Percentiles rank a stretch among this genome's conserved stretches.
These are phyloP conservation scores for Serendipita sp. DNA, from an alignment of 768 basidiomycete genomes.

Conservation along the genomic window DNA sequence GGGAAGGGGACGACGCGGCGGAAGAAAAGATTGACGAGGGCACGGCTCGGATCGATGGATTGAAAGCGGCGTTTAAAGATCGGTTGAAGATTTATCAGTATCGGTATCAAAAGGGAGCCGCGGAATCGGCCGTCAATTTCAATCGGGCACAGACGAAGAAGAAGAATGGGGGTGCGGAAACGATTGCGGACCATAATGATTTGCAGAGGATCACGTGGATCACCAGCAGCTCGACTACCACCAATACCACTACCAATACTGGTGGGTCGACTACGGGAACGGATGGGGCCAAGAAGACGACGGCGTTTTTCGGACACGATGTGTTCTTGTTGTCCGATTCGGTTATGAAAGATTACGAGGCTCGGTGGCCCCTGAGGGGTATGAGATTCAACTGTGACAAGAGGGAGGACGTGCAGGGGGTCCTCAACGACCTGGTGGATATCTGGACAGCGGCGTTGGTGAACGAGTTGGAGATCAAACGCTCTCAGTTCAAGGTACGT, in stretches of 20 bases:
- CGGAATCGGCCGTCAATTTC: constrained; percentile 16
- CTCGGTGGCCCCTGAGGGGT: constrained; percentile 73
- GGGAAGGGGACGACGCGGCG: not conserved
- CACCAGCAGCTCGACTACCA: too few species aligned
- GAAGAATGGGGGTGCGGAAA: constrained; percentile 72
- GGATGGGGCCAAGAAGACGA: constrained; percentile 10
- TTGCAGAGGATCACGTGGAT: constrained; percentile 79
- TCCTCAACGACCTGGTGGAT: constrained; percentile 63
- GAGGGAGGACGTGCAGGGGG: constrained; percentile 37
- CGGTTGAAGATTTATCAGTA: constrained; percentile 29
- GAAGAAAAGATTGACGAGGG: constrained; percentile 50
- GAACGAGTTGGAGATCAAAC: constrained; percentile 40
- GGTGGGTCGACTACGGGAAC: constrained; percentile 27
- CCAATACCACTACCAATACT: too few species aligned
- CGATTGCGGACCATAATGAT: constrained; percentile 75
- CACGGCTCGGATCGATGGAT: constrained; percentile 47
- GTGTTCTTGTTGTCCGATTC: constrained; percentile 60
- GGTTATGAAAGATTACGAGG: constrained; percentile 44
- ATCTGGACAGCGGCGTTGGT: constrained; percentile 49
- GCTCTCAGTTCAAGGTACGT: constrained; percentile 50
- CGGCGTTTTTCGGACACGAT: constrained; percentile 22
- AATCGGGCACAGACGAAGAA: constrained; percentile 72
- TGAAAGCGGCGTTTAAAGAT: constrained; percentile 57
- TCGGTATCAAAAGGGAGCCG: constrained; percentile 21
- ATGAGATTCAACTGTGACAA: constrained; percentile 67